Evolutionary conservation across 78 protist genomes (phyloP).

Genomic region (Dictyostelium firmibasis): DNA sequence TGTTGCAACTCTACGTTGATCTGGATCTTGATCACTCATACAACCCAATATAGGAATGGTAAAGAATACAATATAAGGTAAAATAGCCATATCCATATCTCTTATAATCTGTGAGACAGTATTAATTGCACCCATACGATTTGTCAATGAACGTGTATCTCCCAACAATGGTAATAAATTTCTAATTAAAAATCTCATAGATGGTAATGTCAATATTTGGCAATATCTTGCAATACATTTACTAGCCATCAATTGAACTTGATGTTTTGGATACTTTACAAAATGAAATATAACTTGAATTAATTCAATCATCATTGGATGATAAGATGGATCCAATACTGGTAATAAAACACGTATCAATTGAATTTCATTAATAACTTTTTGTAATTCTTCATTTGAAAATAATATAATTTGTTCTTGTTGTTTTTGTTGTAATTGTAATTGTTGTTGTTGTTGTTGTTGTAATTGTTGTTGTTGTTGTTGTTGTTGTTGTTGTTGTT

Average conservation of each 20-base stretch:
- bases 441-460: background rate
- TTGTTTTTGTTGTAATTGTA: no score
- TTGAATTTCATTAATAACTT: slow-evolving; percentile 31
- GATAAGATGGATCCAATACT: background rate
- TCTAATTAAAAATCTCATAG: slow-evolving; percentile 46
- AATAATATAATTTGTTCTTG: background rate
- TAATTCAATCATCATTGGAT: background rate
- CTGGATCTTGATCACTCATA: slow-evolving; percentile 76
- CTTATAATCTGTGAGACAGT: slow-evolving; percentile 29
- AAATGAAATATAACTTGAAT: slow-evolving; percentile 32
- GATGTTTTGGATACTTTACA: slow-evolving; percentile 15
- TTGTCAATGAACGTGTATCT: slow-evolving; percentile 17
- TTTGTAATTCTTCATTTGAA: slow-evolving; percentile 10
- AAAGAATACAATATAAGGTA: slow-evolving; percentile 70
- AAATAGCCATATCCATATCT: slow-evolving; percentile 44
- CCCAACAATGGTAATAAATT: slow-evolving; percentile 51
- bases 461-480: background rate
- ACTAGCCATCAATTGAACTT: slow-evolving; percentile 44
- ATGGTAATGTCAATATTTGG: slow-evolving; percentile 11
- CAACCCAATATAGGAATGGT: slow-evolving; percentile 70
- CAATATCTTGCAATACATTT: slow-evolving; percentile 39
- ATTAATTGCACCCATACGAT: slow-evolving; percentile 66
- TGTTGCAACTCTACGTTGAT: slow-evolving; percentile 43
- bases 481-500: background rate
- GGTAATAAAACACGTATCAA: slow-evolving; percentile 44